Evolutionary conservation across 805 yeast genomes (phyloP).

Genomic region (Candida insectalens): DNA sequence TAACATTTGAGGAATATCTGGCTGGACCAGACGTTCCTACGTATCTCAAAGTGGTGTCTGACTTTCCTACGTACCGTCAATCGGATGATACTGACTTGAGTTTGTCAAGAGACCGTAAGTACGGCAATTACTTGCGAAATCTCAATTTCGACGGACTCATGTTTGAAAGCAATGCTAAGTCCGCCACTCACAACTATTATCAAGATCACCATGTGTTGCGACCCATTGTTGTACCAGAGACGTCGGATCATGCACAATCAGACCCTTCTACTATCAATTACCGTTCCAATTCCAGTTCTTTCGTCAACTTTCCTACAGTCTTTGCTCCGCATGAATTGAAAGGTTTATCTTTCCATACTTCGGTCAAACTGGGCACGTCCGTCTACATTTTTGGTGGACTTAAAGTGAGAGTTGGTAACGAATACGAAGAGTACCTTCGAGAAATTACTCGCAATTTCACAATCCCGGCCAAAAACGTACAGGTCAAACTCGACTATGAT

Average conservation of each 20-base stretch:
- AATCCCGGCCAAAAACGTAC: constrained; percentile 23
- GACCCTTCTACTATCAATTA: not conserved
- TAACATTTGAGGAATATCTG: constrained; percentile 16
- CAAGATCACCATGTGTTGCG: constrained; percentile 10
- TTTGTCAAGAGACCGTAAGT: too few species aligned
- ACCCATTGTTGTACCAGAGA: constrained; percentile 4
- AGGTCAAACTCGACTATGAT: constrained; percentile 23
- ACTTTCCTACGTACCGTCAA: too few species aligned
- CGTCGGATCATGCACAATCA: not conserved
- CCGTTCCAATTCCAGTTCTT: constrained; percentile 10
- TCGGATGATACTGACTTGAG: too few species aligned
- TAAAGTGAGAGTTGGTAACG: constrained; percentile 10
- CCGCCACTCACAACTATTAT: constrained; percentile 16
- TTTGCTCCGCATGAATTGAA: constrained; percentile 33
- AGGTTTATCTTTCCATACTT: constrained; percentile 32
- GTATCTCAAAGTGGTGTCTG: too few species aligned
- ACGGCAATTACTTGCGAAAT: constrained; percentile 17
- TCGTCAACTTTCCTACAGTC: constrained; percentile 24
- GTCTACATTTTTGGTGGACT: constrained; percentile 39
- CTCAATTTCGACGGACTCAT: constrained; percentile 17
- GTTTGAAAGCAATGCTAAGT: constrained; percentile 10
- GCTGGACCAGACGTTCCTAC: constrained; percentile 13
- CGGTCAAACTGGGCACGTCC: constrained; percentile 28
- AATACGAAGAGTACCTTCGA: constrained; percentile 16
- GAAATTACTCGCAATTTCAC: constrained; percentile 22